These are phyloP conservation scores for Isabelozyma rhagii DNA, from an alignment of 805 yeast genomes.

Conservation along the genomic window DNA sequence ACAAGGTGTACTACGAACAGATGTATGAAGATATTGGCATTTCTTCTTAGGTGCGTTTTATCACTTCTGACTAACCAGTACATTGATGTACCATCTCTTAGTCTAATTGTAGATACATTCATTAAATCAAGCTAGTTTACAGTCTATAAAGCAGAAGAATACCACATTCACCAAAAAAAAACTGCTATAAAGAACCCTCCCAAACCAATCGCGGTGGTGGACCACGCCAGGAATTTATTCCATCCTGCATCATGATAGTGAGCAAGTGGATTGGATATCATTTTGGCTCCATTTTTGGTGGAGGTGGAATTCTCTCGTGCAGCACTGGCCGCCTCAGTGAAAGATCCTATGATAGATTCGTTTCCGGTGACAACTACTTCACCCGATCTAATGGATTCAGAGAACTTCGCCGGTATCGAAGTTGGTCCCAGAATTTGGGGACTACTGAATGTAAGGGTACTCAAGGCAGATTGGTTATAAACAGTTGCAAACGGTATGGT, in stretches of 20 bases:
- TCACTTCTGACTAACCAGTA: no score
- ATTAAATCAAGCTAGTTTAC: background rate
- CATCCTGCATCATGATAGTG: background rate
- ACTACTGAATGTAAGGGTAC: conserved; percentile 7
- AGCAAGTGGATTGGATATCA: background rate
- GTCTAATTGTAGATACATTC: background rate
- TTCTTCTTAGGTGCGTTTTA: no score
- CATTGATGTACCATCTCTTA: no score
- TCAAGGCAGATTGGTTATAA: background rate
- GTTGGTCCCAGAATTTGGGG: background rate
- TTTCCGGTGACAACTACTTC: conserved; percentile 24
- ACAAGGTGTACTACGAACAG: no score
- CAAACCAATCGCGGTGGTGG: background rate
- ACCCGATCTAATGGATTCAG: conserved; percentile 24
- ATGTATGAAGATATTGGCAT: no score
- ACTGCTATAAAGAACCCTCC: background rate
- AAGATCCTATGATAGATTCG: background rate
- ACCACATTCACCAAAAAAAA: background rate
- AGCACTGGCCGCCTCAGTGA: conserved; percentile 7
- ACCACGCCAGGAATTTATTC: background rate
- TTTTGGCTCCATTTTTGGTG: conserved; percentile 1
- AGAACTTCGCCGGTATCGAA: conserved; percentile 22
- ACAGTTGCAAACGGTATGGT: conserved; percentile 50
- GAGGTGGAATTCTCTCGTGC: conserved; percentile 4
- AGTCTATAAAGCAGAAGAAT: background rate